Percentiles rank a stretch among this genome's conserved stretches.
These are phyloP conservation scores for Colletotrichum gloeosporioides DNA, from an alignment of 2,329 filamentous ascomycete species.

Conservation along the genomic window DNA sequence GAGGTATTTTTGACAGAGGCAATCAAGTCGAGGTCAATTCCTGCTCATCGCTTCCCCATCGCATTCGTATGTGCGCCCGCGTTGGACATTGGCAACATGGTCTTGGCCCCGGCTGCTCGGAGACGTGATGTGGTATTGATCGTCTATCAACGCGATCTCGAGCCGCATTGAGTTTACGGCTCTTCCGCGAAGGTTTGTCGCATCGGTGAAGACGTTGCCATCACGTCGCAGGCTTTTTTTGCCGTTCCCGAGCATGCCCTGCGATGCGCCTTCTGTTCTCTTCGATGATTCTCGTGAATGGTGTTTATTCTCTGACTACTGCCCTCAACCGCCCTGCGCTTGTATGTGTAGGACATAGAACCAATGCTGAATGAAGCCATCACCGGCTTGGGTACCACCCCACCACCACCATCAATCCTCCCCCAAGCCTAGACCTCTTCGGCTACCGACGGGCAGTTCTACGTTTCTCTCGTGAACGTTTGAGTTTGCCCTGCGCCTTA, in stretches of 20 bases:
- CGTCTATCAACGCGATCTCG: background rate
- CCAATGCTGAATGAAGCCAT: background rate
- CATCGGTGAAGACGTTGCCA: background rate
- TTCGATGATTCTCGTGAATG: background rate
- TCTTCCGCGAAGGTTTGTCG: background rate
- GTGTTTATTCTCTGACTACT: background rate
- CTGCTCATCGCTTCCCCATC: background rate
- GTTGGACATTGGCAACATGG: background rate
- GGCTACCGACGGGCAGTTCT: background rate
- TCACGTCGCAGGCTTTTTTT: background rate
- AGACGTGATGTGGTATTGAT: background rate
- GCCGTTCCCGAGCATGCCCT: background rate
- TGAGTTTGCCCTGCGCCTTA: background rate
- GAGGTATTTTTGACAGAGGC: slow-evolving; percentile 1
- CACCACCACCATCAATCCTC: background rate
- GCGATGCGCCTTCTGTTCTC: background rate
- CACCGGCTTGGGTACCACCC: background rate
- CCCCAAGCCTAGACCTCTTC: background rate
- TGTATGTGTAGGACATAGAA: background rate
- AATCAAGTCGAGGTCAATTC: background rate
- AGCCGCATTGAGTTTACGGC: background rate
- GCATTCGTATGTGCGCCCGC: background rate
- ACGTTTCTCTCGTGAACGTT: background rate
- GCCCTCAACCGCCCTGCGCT: background rate
- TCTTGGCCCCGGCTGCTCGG: background rate